Percentiles rank a stretch among this genome's conserved stretches.
Conservation (phyloP, 2,329 filamentous ascomycete genomes). For the Madurella fahalii region DNA sequence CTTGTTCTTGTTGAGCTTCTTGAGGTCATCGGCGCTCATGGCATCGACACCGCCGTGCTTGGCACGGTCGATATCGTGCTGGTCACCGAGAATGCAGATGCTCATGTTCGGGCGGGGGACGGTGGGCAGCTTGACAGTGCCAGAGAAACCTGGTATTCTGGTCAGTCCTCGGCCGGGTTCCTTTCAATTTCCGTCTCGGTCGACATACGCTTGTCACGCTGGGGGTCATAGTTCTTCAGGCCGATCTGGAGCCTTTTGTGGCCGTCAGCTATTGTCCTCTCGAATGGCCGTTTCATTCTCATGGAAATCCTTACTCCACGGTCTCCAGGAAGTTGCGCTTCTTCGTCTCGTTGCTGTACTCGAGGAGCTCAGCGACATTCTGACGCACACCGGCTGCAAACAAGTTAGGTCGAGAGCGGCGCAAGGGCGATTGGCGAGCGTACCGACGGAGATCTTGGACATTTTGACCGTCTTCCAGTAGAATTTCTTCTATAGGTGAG, state of each 20-base stretch:
- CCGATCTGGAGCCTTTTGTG: slow-evolving; percentile 59
- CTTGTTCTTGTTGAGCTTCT: slow-evolving; percentile 99
- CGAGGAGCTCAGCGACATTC: slow-evolving; percentile 89
- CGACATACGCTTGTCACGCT: slow-evolving; percentile 81
- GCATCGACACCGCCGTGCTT: slow-evolving; percentile 98
- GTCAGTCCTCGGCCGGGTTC: neutral
- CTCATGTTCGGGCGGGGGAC: slow-evolving; percentile 88
- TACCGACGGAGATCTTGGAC: slow-evolving; percentile 82
- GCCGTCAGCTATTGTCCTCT: slow-evolving; percentile 7
- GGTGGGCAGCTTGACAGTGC: slow-evolving; percentile 91
- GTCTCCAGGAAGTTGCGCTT: slow-evolving; percentile 96
- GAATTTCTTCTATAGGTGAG: slow-evolving; percentile 73
- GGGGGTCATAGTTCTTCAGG: slow-evolving; percentile 97
- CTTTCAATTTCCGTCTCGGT: neutral
- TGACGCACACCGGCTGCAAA: slow-evolving; percentile 82
- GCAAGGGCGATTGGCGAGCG: slow-evolving; percentile 21
- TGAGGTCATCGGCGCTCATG: slow-evolving; percentile 97
- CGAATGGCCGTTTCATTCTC: neutral
- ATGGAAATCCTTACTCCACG: slow-evolving; percentile 48
- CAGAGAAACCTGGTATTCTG: slow-evolving; percentile 70
- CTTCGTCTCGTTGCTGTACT: slow-evolving; percentile 89
- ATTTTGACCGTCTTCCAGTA: slow-evolving; percentile 87
- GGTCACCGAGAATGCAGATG: slow-evolving; percentile 72
- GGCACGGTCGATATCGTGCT: slow-evolving; percentile 99
- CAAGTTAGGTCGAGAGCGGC: slow-evolving; percentile 19